phyloP scores from a whole-genome alignment of 805 yeast genomes.

The Wickerhamia fluorescens region DNA sequence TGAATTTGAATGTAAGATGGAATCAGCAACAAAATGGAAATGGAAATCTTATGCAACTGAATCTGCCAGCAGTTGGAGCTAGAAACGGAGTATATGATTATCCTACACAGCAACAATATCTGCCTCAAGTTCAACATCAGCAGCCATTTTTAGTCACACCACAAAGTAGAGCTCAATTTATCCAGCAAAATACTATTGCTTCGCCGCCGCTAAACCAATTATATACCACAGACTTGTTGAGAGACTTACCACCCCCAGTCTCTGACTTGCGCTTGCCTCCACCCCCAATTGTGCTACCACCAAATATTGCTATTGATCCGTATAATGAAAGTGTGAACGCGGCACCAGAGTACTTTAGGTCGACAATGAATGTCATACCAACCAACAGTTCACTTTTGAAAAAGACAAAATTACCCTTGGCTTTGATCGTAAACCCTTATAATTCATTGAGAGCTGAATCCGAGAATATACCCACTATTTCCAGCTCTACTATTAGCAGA shows the following conservation, averaged over 20 bases:
- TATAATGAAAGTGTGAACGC: constrained; percentile 51
- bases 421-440: constrained; percentile 88
- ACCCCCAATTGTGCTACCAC: constrained; percentile 8
- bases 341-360: constrained; percentile 68
- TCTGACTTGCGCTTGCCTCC: not conserved
- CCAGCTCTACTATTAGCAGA: constrained; percentile 77
- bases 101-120: constrained; percentile 4
- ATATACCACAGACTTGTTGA: not conserved
- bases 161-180: constrained; percentile 3
- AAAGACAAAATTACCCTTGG: constrained; percentile 88
- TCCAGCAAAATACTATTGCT: not conserved
- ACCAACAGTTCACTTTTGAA: constrained; percentile 63
- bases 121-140: constrained; percentile 4
- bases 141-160: constrained; percentile 5
- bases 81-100: too few relatives aligned
- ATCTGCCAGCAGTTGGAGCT: constrained; percentile 7
- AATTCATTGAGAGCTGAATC: constrained; percentile 64
- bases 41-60: constrained; percentile 12
- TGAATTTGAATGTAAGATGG: too few relatives aligned
- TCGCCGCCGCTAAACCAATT: constrained; percentile 1
- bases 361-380: constrained; percentile 88
- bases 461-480: constrained; percentile 66
- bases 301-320: constrained; percentile 56
- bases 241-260: not conserved
- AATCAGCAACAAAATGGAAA: too few relatives aligned